Evolutionary conservation across 2,329 filamentous ascomycete genomes (phyloP).

Genomic region (Xylariaceae sp.): DNA sequence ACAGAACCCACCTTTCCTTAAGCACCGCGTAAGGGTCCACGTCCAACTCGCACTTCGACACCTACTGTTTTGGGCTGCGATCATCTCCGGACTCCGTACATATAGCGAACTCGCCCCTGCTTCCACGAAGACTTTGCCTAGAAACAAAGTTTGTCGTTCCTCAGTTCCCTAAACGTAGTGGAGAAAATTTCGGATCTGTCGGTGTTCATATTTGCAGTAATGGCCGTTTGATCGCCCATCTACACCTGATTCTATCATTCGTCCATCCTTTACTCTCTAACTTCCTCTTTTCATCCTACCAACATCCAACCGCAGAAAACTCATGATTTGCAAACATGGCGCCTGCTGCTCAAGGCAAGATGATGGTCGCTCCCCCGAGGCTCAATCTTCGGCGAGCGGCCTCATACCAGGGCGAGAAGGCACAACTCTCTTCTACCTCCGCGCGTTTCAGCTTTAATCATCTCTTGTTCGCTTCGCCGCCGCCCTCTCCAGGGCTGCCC

Average conservation of each 20-base stretch:
- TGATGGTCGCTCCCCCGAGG: slow-evolving; percentile 51
- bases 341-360: slow-evolving; percentile 44
- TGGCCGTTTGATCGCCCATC: too few species aligned
- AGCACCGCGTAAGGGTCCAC: slow-evolving; percentile 19
- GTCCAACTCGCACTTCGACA: slow-evolving; percentile 19
- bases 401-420: slow-evolving; percentile 54
- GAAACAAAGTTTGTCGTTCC: slow-evolving; percentile 4
- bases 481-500: slow-evolving; percentile 67
- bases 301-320: slow-evolving; percentile 1
- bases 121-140: too few species aligned
- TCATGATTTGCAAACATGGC: slow-evolving; percentile 35
- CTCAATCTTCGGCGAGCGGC: slow-evolving; percentile 56
- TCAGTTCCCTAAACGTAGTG: slow-evolving; percentile 12
- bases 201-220: slow-evolving; percentile 22
- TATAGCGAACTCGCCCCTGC: too few species aligned
- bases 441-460: slow-evolving; percentile 65
- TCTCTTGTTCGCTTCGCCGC: slow-evolving; percentile 60
- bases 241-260: slow-evolving; percentile 15
- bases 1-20: slow-evolving; percentile 16
- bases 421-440: slow-evolving; percentile 55
- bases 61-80: slow-evolving; percentile 28
- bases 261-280: slow-evolving; percentile 23
- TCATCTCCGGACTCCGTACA: slow-evolving; percentile 16
- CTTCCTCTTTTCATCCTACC: slow-evolving; percentile 10
- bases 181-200: too few species aligned